A percentile compares a stretch with the other conserved stretches of the same genome.
These are phyloP conservation scores for Aurantiochytrium sp. DNA, from an alignment of 108 stramenopile species.

Conservation along the genomic window DNA sequence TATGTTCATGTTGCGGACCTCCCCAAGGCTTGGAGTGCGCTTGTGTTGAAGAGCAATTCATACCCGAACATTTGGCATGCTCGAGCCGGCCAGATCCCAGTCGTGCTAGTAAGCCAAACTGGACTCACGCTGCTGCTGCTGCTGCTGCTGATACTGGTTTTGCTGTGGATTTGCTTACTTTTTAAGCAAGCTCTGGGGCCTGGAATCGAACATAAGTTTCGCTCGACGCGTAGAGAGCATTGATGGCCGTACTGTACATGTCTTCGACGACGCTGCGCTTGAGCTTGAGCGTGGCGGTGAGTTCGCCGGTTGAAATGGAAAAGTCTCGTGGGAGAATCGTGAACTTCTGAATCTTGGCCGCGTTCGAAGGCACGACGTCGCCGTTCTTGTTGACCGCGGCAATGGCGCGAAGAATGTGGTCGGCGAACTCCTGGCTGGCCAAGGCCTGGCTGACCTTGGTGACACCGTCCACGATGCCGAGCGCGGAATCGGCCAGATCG, in stretches of 20 bases:
- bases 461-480: not conserved
- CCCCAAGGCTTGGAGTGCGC: no score
- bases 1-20: no score
- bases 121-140: no score
- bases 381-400: not conserved
- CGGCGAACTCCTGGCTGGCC: not conserved
- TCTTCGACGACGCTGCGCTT: conserved; percentile 62
- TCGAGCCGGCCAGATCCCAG: no score
- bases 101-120: no score
- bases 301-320: conserved; percentile 62
- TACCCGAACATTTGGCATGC: no score
- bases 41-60: no score
- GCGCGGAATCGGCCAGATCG: not conserved
- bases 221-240: conserved; percentile 38
- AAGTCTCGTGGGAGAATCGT: conserved; percentile 57
- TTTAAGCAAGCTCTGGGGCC: no score
- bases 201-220: not conserved
- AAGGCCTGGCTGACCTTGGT: not conserved
- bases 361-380: conserved; percentile 54
- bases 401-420: not conserved
- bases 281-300: conserved; percentile 74
- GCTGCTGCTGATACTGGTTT: no score
- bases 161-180: no score
- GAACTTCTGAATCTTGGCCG: conserved; percentile 65
- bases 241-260: conserved; percentile 55